Evolutionary conservation across 495 filamentous ascomycete species (phyloP), one percentile per base, ranked within the genome.

Genomic region (Jackrogersella multiformis): DNA sequence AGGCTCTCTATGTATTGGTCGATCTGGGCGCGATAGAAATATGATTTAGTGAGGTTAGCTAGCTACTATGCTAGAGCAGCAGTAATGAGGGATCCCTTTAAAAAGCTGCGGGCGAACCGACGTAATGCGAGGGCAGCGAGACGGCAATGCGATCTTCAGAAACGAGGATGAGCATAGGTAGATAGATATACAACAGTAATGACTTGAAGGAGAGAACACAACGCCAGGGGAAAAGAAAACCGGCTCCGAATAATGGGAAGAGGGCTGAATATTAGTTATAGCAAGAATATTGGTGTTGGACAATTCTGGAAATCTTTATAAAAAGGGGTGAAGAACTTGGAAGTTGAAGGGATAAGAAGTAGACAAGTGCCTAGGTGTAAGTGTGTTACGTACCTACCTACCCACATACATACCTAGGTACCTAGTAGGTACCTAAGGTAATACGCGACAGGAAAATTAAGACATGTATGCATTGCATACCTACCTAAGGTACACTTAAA

Each of bases 291-390:
- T 54, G 32, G 36, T 21, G 63, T 39, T 49, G 41, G 41, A 56
- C 34, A 36, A 54, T 55, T 55, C 36, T 53, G 38, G 32, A 35
- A 35, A 36, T 60, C 9, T 42, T 51, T 21, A n/a, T 53, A 49
- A 59, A 55, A 64, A 28, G 61, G 61, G 61, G 61, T 36, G 44
- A 58, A 55, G 34, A 60, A 59, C 38, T 54, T 38, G 35, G 44
- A 59, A 60, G 63, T 21, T 53, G 39, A 24, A 49, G 24, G 16
- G 15, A 57, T 16, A 52, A 32, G 38, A 24, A 48, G 46, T 41
- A 56, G 39, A 36, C 36, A 39, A 56, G 32, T 45, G 36, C n/a
- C 38, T 60, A 18, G 8, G 32, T 28, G n/a, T n/a, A n/a, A n/a
- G n/a, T n/a, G n/a, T n/a, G n/a, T n/a, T n/a, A n/a, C n/a, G n/a